These are phyloP conservation scores for Aspergillus fumigatus DNA, from an alignment of 2,329 filamentous ascomycete genomes.

Conservation along the genomic window DNA sequence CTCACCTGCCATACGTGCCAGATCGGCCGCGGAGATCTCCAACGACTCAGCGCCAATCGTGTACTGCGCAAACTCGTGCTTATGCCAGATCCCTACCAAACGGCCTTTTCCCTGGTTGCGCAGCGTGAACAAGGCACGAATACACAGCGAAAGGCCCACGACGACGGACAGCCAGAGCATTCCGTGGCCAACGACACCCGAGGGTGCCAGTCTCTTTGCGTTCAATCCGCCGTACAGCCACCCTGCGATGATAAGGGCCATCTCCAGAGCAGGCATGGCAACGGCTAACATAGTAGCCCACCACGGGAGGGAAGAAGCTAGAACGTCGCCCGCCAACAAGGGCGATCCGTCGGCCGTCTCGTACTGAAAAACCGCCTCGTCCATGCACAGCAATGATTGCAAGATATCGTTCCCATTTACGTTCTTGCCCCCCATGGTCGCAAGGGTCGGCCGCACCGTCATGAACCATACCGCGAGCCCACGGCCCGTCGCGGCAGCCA, in stretches of 20 bases:
- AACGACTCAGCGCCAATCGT: background rate
- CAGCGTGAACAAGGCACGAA: background rate
- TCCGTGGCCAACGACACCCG: background rate
- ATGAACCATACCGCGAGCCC: conserved; percentile 1
- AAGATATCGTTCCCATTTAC: conserved; percentile 2
- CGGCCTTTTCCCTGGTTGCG: background rate
- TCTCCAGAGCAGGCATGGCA: background rate
- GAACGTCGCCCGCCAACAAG: background rate
- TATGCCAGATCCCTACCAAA: background rate
- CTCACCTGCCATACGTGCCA: background rate
- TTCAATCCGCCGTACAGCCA: conserved; percentile 2
- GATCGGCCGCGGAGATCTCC: background rate
- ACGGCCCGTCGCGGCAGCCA: conserved; percentile 1
- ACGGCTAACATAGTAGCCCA: background rate
- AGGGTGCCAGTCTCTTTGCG: background rate
- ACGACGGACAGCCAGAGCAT: background rate
- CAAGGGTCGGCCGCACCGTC: background rate
- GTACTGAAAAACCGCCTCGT: background rate
- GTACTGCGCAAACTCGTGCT: background rate
- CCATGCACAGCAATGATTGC: background rate
- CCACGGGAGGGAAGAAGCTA: background rate
- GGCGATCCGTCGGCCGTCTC: background rate
- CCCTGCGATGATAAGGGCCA: background rate
- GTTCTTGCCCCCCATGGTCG: conserved; percentile 2
- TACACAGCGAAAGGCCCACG: background rate